Evolutionary conservation across 2,329 filamentous ascomycete species (phyloP).

Genomic region (Cytospora leucostoma): DNA sequence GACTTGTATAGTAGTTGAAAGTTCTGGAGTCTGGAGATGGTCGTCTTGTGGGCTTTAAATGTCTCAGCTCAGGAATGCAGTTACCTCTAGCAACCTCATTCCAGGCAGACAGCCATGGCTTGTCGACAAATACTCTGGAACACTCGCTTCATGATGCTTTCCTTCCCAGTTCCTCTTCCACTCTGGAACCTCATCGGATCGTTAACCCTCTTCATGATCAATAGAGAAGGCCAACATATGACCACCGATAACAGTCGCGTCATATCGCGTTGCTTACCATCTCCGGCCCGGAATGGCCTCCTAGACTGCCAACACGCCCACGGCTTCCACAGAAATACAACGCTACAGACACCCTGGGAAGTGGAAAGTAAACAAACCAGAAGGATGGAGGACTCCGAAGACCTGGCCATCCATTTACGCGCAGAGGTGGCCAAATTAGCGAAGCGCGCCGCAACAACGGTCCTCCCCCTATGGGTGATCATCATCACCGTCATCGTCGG

Average conservation of each 20-base stretch:
- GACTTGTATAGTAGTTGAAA: not conserved
- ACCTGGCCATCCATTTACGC: conserved; percentile 1
- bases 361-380: not conserved
- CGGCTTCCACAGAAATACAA: conserved; percentile 2
- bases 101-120: conserved; percentile 16
- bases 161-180: not conserved
- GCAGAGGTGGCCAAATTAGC: not conserved
- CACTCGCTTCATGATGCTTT: not conserved
- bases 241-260: not conserved
- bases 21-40: conserved; percentile 7
- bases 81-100: conserved; percentile 25
- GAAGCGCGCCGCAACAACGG: conserved; percentile 5
- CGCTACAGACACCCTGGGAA: not conserved
- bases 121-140: conserved; percentile 13
- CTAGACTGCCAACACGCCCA: conserved; percentile 6
- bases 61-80: conserved; percentile 24
- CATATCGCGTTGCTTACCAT: not conserved
- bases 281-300: conserved; percentile 18
- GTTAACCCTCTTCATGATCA: not conserved
- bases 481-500: conserved; percentile 51
- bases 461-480: conserved; percentile 39
- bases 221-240: not conserved
- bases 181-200: not conserved
- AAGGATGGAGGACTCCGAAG: conserved; percentile 1
- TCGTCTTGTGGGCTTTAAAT: conserved; percentile 6